These are phyloP conservation scores for Colletotrichum cordylinicola DNA, from an alignment of 2,329 filamentous ascomycete species.

Conservation along the genomic window DNA sequence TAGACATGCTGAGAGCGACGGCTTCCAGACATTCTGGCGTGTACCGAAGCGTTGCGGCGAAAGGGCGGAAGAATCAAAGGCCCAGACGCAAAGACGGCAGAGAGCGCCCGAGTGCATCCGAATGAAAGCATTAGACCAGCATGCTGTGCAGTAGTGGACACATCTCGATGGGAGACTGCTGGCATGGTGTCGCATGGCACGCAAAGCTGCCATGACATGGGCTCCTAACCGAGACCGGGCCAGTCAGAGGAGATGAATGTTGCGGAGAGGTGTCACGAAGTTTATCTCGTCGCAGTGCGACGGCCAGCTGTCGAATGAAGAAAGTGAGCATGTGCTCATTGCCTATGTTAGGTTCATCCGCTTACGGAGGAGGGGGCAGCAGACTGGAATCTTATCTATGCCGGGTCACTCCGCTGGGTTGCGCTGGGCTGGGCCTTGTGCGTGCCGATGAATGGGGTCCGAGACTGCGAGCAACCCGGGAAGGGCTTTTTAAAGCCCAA, in stretches of 20 bases:
- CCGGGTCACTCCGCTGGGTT: not conserved
- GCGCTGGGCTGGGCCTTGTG: not conserved
- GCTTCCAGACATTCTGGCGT: not conserved
- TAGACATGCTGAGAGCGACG: not conserved
- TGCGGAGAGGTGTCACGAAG: not conserved
- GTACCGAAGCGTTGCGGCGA: not conserved
- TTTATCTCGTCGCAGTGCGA: constrained; percentile 6
- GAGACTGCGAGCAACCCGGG: not conserved
- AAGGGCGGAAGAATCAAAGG: not conserved
- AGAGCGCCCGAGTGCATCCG: not conserved
- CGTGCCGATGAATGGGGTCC: not conserved
- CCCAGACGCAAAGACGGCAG: not conserved
- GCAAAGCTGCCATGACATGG: not conserved
- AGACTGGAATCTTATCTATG: constrained; percentile 1
- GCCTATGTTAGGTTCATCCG: constrained; percentile 8
- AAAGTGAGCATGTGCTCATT: constrained; percentile 16
- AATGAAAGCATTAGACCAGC: not conserved
- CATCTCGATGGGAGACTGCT: not conserved
- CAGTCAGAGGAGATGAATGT: not conserved
- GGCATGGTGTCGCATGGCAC: not conserved
- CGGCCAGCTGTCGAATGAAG: constrained; percentile 7
- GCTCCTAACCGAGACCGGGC: not conserved
- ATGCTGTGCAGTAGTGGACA: not conserved
- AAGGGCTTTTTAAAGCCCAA: not conserved
- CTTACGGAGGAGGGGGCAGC: constrained; percentile 5